A percentile compares a stretch with the other conserved stretches of the same genome.
These are phyloP conservation scores for Simplicillium sp. DNA, from an alignment of 2,329 filamentous ascomycete genomes.

Conservation along the genomic window DNA sequence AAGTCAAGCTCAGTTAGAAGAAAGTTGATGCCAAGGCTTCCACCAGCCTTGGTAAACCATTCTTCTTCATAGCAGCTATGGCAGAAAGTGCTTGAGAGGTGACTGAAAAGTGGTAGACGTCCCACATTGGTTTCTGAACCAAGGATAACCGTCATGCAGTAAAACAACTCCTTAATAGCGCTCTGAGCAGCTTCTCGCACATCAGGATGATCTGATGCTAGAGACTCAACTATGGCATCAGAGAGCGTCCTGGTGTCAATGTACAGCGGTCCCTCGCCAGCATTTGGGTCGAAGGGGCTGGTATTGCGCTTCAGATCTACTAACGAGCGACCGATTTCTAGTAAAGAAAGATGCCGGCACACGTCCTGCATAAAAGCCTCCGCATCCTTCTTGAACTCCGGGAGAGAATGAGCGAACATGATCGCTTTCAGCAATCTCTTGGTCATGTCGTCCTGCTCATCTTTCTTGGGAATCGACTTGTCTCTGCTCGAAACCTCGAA, in stretches of 20 bases:
- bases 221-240: slow-evolving; percentile 80
- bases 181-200: slow-evolving; percentile 77
- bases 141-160: slow-evolving; percentile 69
- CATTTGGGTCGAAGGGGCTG: slow-evolving; percentile 73
- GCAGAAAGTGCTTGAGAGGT: slow-evolving; percentile 75
- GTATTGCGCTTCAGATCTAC: slow-evolving; percentile 67
- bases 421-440: slow-evolving; percentile 84
- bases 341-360: slow-evolving; percentile 79
- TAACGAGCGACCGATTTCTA: slow-evolving; percentile 82
- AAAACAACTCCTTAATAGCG: slow-evolving; percentile 69
- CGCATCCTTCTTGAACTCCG: slow-evolving; percentile 70
- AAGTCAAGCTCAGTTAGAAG: slow-evolving; percentile 78
- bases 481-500: slow-evolving; percentile 71
- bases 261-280: slow-evolving; percentile 78
- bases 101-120: slow-evolving; percentile 73
- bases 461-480: slow-evolving; percentile 78
- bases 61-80: slow-evolving; percentile 96
- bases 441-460: slow-evolving; percentile 70
- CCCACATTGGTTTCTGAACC: slow-evolving; percentile 63
- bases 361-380: slow-evolving; percentile 68
- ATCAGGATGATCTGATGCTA: slow-evolving; percentile 73
- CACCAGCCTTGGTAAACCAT: slow-evolving; percentile 96
- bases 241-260: slow-evolving; percentile 82
- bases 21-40: slow-evolving; percentile 81
- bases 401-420: slow-evolving; percentile 75